Evolutionary conservation across 768 basidiomycete species (phyloP).

Genomic region (Boletus sensibilis): DNA sequence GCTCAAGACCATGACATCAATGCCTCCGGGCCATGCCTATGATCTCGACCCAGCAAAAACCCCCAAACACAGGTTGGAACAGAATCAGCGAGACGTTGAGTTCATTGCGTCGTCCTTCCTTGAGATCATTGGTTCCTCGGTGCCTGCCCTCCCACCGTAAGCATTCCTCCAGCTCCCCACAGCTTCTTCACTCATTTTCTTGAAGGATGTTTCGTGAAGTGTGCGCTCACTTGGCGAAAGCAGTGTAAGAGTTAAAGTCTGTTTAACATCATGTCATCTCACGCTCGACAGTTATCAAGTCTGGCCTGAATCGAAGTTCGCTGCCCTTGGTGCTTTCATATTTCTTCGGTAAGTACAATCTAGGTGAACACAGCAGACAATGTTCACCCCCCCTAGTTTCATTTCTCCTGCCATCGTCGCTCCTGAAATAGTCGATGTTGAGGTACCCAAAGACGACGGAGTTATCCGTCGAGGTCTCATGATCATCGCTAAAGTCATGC

Average conservation of each 20-base stretch:
- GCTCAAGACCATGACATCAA: slow-evolving; percentile 67
- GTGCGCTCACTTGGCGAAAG: slow-evolving; percentile 73
- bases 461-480: slow-evolving; percentile 76
- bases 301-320: slow-evolving; percentile 79
- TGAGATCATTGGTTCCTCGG: slow-evolving; percentile 68
- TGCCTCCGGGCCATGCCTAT: slow-evolving; percentile 73
- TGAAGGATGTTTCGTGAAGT: slow-evolving; percentile 83
- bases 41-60: slow-evolving; percentile 73
- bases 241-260: slow-evolving; percentile 56
- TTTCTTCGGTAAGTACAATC: slow-evolving; percentile 64
- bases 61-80: slow-evolving; percentile 54
- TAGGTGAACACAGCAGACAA: neutral
- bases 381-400: slow-evolving; percentile 51
- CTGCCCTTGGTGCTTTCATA: slow-evolving; percentile 86
- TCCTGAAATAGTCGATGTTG: slow-evolving; percentile 82
- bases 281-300: slow-evolving; percentile 47
- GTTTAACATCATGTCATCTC: slow-evolving; percentile 10
- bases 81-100: slow-evolving; percentile 71
- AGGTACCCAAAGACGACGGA: slow-evolving; percentile 61
- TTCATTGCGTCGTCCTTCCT: slow-evolving; percentile 75
- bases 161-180: slow-evolving; percentile 26
- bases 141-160: slow-evolving; percentile 71
- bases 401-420: slow-evolving; percentile 89
- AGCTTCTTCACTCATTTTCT: neutral
- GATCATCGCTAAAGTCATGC: slow-evolving; percentile 88